Conservation (phyloP, 495 filamentous ascomycete species). For the Lepraria neglecta region DNA sequence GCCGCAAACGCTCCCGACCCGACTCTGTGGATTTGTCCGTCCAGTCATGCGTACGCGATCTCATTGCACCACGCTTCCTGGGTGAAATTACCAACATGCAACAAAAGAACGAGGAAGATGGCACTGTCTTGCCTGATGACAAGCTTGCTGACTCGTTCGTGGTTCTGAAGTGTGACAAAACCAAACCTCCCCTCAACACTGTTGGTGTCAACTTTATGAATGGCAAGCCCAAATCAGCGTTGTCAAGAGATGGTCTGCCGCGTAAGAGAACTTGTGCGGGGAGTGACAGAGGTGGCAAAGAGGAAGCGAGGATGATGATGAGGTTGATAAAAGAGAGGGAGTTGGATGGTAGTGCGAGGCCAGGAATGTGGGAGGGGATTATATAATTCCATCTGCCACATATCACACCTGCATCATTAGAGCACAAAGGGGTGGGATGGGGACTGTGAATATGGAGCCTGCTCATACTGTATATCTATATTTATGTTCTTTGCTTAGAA, state of each 20-base stretch:
- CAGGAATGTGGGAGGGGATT: constrained; percentile 24
- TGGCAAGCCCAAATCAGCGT: constrained; percentile 5
- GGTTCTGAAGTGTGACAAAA: constrained; percentile 23
- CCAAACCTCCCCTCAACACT: constrained; percentile 10
- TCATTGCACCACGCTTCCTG: constrained; percentile 33
- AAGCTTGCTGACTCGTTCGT: constrained; percentile 40
- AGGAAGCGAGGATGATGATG: constrained; percentile 21
- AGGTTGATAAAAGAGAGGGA: constrained; percentile 6
- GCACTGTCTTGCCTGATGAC: constrained; percentile 38
- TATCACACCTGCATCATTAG: neutral
- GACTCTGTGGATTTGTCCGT: constrained; percentile 59
- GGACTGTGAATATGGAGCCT: neutral
- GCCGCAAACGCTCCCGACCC: constrained; percentile 63
- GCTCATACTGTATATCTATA: constrained; percentile 4
- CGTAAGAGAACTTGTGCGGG: constrained; percentile 25
- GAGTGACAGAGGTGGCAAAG: constrained; percentile 23
- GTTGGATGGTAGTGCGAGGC: constrained; percentile 3
- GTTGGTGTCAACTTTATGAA: constrained; percentile 6
- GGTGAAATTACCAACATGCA: constrained; percentile 24
- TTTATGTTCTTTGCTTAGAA: neutral
- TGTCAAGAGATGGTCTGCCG: constrained; percentile 16
- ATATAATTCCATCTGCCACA: neutral
- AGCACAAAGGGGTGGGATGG: neutral
- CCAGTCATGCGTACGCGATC: constrained; percentile 67
- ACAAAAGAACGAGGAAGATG: constrained; percentile 30